Evolutionary conservation across 2,329 filamentous ascomycete genomes (phyloP).

Genomic region (Helotiales sp.): DNA sequence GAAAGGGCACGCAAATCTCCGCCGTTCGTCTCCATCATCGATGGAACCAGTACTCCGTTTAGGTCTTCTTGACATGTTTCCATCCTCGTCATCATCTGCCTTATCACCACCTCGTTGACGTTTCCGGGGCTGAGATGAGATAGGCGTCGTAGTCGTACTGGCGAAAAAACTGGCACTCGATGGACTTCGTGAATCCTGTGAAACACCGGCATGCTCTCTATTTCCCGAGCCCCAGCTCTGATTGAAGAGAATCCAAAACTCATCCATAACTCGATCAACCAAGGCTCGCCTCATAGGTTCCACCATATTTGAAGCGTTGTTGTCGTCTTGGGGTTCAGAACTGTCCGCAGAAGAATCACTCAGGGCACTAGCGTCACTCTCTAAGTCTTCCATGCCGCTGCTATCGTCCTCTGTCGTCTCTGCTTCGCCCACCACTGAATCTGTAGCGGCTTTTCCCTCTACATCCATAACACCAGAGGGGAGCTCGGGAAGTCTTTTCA

Average conservation of each 20-base stretch:
- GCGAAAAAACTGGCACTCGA: not conserved
- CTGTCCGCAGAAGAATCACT: not conserved
- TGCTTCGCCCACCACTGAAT: not conserved
- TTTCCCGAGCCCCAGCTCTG: constrained; percentile 30
- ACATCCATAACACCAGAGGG: not conserved
- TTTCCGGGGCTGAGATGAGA: not conserved
- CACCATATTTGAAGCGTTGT: not conserved
- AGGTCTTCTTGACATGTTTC: not conserved
- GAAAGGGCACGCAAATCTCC: constrained; percentile 23
- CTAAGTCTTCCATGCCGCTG: not conserved
- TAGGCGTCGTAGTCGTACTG: not conserved
- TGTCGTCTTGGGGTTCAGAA: not conserved
- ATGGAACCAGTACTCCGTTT: not conserved
- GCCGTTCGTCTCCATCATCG: not conserved
- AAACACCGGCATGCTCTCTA: not conserved
- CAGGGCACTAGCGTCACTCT: not conserved
- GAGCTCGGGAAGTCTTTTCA: not conserved
- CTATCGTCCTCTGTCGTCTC: not conserved
- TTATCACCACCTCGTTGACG: not conserved
- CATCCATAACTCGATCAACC: constrained; percentile 17
- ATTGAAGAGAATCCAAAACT: constrained; percentile 20
- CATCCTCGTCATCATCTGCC: not conserved
- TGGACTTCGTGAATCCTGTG: not conserved
- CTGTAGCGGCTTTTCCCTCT: not conserved
- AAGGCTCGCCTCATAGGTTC: constrained; percentile 2